Evolutionary conservation across 805 yeast species (phyloP).

Genomic region (Sugiyamaella americana): DNA sequence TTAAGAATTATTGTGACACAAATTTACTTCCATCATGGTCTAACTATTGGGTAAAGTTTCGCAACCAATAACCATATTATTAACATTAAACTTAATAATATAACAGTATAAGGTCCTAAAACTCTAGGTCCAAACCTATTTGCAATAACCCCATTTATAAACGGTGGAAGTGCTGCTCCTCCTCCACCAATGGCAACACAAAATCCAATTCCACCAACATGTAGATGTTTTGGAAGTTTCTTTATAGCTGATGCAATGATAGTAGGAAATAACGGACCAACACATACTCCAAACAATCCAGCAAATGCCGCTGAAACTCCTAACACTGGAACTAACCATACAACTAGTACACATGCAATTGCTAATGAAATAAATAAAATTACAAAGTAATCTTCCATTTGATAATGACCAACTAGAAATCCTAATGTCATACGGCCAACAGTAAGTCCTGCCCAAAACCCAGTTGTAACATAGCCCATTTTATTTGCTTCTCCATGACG

Average conservation of each 20-base stretch:
- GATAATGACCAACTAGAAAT: conserved; percentile 30
- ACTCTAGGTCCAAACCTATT: conserved; percentile 26
- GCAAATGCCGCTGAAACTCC: conserved; percentile 42
- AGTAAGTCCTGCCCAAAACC: conserved; percentile 68
- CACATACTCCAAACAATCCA: conserved; percentile 48
- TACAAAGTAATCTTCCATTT: conserved; percentile 16
- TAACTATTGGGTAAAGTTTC: background rate
- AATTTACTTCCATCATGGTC: no score
- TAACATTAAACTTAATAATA: conserved; percentile 20
- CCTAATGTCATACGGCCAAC: conserved; percentile 50
- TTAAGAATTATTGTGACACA: no score
- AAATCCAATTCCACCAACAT: conserved; percentile 64
- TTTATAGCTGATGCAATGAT: conserved; percentile 59
- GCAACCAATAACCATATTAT: conserved; percentile 17
- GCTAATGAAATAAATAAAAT: conserved; percentile 33
- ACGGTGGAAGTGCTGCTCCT: conserved; percentile 73
- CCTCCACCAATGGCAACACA: conserved; percentile 76
- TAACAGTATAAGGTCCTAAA: conserved; percentile 23
- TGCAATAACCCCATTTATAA: conserved; percentile 48
- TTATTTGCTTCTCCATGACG: conserved; percentile 42
- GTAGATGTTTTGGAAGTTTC: conserved; percentile 51
- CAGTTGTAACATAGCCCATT: conserved; percentile 60
- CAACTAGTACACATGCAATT: conserved; percentile 35
- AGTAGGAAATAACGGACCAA: conserved; percentile 71
- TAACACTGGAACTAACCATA: conserved; percentile 46